Evolutionary conservation across 2,329 filamentous ascomycete species (phyloP).

Genomic region (Colletotrichum spaethianum): DNA sequence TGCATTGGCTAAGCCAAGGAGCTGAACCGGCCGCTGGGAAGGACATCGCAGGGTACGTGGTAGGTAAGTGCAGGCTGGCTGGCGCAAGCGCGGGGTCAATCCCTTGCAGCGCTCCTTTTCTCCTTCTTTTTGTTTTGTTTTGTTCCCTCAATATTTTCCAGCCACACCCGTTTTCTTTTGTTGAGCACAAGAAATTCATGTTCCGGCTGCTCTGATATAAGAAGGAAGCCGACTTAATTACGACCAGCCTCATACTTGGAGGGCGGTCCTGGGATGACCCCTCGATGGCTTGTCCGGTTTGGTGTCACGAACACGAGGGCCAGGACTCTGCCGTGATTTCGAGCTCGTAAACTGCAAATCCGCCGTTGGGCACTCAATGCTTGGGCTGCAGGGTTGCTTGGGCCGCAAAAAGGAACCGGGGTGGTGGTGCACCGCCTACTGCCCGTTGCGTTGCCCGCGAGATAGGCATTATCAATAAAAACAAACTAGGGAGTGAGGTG

Average conservation of each 20-base stretch:
- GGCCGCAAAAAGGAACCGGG: conserved; percentile 34
- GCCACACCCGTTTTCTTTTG: not conserved
- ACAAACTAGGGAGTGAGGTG: conserved; percentile 34
- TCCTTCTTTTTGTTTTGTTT: not conserved
- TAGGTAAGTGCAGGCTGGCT: conserved; percentile 1
- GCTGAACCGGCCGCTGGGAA: not conserved
- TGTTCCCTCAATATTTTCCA: not conserved
- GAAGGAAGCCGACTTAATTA: not conserved
- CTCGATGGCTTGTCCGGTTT: not conserved
- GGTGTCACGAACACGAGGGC: conserved; percentile 32
- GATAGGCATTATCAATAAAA: conserved; percentile 46
- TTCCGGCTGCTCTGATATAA: not conserved
- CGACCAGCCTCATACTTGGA: not conserved
- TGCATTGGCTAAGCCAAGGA: conserved; percentile 30
- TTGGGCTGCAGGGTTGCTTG: conserved; percentile 30
- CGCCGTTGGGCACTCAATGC: conserved; percentile 36
- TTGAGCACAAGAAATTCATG: not conserved
- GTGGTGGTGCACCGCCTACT: conserved; percentile 24
- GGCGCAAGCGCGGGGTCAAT: conserved; percentile 4
- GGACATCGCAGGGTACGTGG: conserved; percentile 13
- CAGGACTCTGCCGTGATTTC: not conserved
- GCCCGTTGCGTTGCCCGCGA: conserved; percentile 42
- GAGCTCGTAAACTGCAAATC: conserved; percentile 28
- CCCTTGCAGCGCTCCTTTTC: conserved; percentile 7
- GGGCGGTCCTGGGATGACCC: not conserved